phyloP scores from a whole-genome alignment of 805 yeast genomes.

The Zygosaccharomyces siamensis region DNA sequence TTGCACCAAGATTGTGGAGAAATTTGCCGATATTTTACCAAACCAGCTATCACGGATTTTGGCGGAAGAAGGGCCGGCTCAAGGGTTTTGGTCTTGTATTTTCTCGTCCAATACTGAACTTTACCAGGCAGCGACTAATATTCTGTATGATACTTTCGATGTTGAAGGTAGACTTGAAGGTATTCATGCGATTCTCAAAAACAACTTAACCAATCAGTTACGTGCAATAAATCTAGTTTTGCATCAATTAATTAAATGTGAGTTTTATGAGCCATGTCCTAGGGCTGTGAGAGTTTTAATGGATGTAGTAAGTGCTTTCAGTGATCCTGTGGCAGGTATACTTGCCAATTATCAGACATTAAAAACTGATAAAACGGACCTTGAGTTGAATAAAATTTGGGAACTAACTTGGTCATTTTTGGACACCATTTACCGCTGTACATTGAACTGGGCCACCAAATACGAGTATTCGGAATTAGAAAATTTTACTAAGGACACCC shows the following conservation, averaged over 20 bases:
- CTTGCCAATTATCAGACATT: slow-evolving; percentile 32
- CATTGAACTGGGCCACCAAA: slow-evolving; percentile 69
- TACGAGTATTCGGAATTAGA: slow-evolving; percentile 54
- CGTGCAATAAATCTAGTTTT: slow-evolving; percentile 46
- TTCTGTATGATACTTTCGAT: slow-evolving; percentile 72
- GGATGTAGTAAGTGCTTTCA: slow-evolving; percentile 62
- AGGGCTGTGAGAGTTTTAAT: slow-evolving; percentile 66
- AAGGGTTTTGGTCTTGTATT: slow-evolving; percentile 71
- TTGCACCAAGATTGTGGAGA: slow-evolving; percentile 37
- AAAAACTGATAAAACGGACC: slow-evolving; percentile 24
- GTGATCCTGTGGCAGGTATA: slow-evolving; percentile 64
- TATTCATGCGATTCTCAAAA: slow-evolving; percentile 48
- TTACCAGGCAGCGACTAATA: slow-evolving; percentile 65
- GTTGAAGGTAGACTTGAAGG: slow-evolving; percentile 77
- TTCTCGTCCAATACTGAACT: slow-evolving; percentile 55
- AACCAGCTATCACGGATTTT: slow-evolving; percentile 38
- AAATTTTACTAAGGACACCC: slow-evolving; percentile 81
- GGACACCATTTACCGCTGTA: slow-evolving; percentile 59
- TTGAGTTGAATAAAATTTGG: slow-evolving; percentile 53
- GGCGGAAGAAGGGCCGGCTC: slow-evolving; percentile 40
- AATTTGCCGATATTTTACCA: slow-evolving; percentile 39
- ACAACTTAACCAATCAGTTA: slow-evolving; percentile 44
- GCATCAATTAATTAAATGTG: slow-evolving; percentile 41
- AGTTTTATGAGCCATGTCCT: slow-evolving; percentile 67
- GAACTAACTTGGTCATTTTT: slow-evolving; percentile 64